Conservation (phyloP, 108 stramenopile species). For the Nitzschia putrida region DNA sequence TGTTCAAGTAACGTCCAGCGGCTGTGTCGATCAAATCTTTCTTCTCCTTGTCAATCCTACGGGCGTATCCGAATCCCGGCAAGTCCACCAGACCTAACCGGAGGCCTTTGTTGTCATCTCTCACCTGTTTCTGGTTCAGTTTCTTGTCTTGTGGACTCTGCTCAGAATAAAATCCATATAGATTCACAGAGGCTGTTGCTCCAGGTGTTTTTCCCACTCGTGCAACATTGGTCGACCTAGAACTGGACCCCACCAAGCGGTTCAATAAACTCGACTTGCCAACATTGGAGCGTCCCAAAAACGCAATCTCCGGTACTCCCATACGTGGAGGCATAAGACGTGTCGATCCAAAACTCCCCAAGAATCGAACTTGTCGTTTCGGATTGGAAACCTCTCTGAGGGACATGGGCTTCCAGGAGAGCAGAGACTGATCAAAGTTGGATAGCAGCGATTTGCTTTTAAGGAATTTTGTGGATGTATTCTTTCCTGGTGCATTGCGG, state of each 20-base stretch:
- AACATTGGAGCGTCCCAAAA: conserved; percentile 91
- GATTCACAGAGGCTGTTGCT: conserved; percentile 80
- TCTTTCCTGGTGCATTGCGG: conserved; percentile 25
- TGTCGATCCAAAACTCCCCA: conserved; percentile 65
- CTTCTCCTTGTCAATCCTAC: conserved; percentile 69
- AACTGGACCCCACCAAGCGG: conserved; percentile 41
- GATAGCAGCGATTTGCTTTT: conserved; percentile 53
- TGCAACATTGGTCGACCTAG: conserved; percentile 22
- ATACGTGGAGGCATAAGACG: conserved; percentile 56
- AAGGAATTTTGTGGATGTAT: conserved; percentile 18
- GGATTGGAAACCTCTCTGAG: conserved; percentile 17
- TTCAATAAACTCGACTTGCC: conserved; percentile 93
- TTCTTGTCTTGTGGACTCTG: background rate
- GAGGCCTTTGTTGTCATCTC: conserved; percentile 13
- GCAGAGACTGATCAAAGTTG: conserved; percentile 50
- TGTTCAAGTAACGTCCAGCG: conserved; percentile 82
- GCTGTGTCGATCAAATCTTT: conserved; percentile 80
- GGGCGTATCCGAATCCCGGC: conserved; percentile 96
- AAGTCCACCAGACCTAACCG: conserved; percentile 86
- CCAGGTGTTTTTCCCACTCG: conserved; percentile 87
- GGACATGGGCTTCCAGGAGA: conserved; percentile 78
- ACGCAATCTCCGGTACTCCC: conserved; percentile 90
- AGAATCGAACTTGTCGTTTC: conserved; percentile 46
- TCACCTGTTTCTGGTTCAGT: conserved; percentile 6
- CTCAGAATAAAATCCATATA: conserved; percentile 55